A percentile compares a stretch with the other conserved stretches of the same genome.
These are phyloP conservation scores for Aegilops bicornis DNA, from an alignment of 176 grass and related monocot genomes.

Conservation along the genomic window DNA sequence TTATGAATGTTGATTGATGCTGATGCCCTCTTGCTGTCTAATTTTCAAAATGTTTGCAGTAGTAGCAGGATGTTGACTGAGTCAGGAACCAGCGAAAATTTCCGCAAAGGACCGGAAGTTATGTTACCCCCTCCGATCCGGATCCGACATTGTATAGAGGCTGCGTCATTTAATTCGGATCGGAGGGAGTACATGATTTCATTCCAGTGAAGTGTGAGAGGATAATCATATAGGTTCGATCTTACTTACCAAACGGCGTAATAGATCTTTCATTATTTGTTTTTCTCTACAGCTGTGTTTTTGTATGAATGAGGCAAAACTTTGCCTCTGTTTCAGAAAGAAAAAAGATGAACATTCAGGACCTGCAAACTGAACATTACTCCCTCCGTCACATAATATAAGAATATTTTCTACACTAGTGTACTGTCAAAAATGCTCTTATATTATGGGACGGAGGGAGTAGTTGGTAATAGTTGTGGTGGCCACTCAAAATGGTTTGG, in stretches of 20 bases:
- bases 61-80: neutral
- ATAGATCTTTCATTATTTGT: neutral
- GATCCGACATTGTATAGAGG: too few relatives aligned
- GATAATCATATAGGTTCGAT: neutral
- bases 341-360: neutral
- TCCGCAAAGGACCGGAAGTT: neutral
- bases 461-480: neutral
- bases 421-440: too few relatives aligned
- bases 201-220: neutral
- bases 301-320: too few relatives aligned
- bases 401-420: too few relatives aligned
- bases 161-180: too few relatives aligned
- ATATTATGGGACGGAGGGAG: too few relatives aligned
- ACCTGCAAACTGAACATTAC: neutral
- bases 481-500: slow-evolving; percentile 4
- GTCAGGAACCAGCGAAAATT: neutral
- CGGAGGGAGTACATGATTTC: neutral
- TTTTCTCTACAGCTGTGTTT: neutral
- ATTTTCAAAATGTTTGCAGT: neutral
- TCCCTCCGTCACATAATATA: too few relatives aligned
- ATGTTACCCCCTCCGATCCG: neutral
- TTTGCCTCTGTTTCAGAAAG: too few relatives aligned
- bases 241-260: neutral
- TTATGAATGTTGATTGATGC: slow-evolving; percentile 27
- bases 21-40: neutral